Evolutionary conservation across 2,329 filamentous ascomycete species (phyloP), one percentile per base, ranked within the genome.

Genomic region (Neurospora sp.): DNA sequence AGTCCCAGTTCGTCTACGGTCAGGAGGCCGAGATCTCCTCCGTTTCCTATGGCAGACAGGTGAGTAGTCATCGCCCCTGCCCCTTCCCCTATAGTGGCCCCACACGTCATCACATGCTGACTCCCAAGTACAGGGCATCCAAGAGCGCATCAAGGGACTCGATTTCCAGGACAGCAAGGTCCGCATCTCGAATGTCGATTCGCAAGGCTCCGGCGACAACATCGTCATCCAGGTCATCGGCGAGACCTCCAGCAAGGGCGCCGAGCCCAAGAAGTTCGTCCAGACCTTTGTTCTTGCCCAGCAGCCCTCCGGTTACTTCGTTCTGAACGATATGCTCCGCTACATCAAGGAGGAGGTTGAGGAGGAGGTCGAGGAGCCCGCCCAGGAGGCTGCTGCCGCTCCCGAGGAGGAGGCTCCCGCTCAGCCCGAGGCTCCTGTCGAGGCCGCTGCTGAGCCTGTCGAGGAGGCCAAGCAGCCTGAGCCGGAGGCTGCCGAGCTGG

Each of bases 81-180:
- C 12, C 40, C 43, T 19, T 33, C 52, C 23, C 52, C 52, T 33
- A 57, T 33, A 23, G 19, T 33, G 52, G 15, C 23, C 46, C 65
- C 41, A 66, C 69, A 69, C 67, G n/a, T 38, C 23, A 23, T 41
- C 46, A 67, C 38, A 46, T 69, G 28, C 70, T 71, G 41, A 71
- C 73, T 67, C 65, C 38, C 46, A 43, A 36, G 15, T 28, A 43
- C 57, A 97, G 93, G 89, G 89, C 69, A 99, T 99, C 81, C 92
- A 95, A 81, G 93, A 97, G 76, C 93, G 93, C 78, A 97, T 99
- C 82, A 93, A 93, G 83, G 85, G 91, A 74, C 90, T 98, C 74
- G 92, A 96, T 75, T 97, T 97, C 85, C 92, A 97, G 80, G 93
- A 98, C 81, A 96, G 92, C 88, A 99, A 99, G 84, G 95, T 99